A percentile compares a stretch with the other conserved stretches of the same genome.
These are phyloP conservation scores for Crassisporium funariophilum DNA, from an alignment of 768 basidiomycete species.

Conservation along the genomic window DNA sequence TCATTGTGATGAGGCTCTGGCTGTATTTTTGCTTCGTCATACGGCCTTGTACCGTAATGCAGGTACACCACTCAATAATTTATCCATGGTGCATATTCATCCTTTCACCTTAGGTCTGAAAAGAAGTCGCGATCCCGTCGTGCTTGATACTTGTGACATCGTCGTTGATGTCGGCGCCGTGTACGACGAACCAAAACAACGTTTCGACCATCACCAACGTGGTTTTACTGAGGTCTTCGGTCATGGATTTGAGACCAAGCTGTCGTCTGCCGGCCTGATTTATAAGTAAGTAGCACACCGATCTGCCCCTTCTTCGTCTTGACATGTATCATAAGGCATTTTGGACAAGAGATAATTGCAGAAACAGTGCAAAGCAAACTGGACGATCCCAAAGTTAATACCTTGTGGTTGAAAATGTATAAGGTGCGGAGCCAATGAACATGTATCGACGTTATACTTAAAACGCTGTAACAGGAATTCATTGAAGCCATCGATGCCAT, in stretches of 20 bases:
- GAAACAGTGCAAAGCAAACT: slow-evolving; percentile 49
- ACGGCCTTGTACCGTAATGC: slow-evolving; percentile 77
- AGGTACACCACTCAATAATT: slow-evolving; percentile 42
- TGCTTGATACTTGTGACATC: slow-evolving; percentile 83
- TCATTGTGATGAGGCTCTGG: slow-evolving; percentile 96
- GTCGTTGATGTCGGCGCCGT: slow-evolving; percentile 96
- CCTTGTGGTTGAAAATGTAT: slow-evolving; percentile 89
- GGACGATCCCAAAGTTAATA: slow-evolving; percentile 66
- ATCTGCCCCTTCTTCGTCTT: neutral
- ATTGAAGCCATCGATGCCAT: slow-evolving; percentile 94
- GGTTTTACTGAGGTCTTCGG: slow-evolving; percentile 92
- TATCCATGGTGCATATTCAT: slow-evolving; percentile 1
- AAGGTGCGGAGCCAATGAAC: slow-evolving; percentile 43
- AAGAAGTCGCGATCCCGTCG: slow-evolving; percentile 70
- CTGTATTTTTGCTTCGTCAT: slow-evolving; percentile 83
- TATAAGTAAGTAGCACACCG: slow-evolving; percentile 73
- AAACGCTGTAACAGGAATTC: slow-evolving; percentile 61
- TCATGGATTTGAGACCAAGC: slow-evolving; percentile 82
- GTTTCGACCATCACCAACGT: slow-evolving; percentile 96
- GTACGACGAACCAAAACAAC: slow-evolving; percentile 76
- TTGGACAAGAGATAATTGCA: slow-evolving; percentile 84
- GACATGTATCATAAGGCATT: slow-evolving; percentile 60
- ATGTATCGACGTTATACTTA: neutral
- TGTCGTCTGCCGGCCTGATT: slow-evolving; percentile 90
- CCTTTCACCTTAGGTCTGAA: slow-evolving; percentile 51